Evolutionary conservation across 345 rosid genomes (phyloP), one percentile per base, ranked within the genome.

Genomic region (Barbarea vulgaris): DNA sequence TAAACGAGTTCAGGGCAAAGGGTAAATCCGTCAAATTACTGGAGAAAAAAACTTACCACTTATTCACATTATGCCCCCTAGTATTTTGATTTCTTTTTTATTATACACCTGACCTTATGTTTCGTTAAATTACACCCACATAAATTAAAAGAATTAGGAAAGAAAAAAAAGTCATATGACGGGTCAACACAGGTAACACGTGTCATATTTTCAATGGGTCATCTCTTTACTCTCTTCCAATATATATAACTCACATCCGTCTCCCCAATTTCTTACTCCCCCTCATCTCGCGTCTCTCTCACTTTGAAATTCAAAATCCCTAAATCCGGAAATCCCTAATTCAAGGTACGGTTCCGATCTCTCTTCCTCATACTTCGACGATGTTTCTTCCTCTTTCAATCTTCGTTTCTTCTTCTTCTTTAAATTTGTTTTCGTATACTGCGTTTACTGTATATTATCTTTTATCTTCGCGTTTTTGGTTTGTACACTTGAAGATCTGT

Each of bases 121-220:
- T 48, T 63, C 14, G 1, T 53, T 0, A 2, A 8, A 36, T 21
- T 74, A 4, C 27, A 64, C 36, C 56, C 65, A 19, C 24, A 12
- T n/a, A n/a, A 67, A 34, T 5, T 33, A 5, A 11, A 2, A 21
- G 0, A 21, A 12, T 17, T 57, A 57, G 4, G 39, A 11, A 67
- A 3, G 12, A 21, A 10, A 24, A 30, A 14, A 3, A 37, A 39
- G 61, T 72, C 41, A 6, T 7, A 2, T 4, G 61, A 36, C 61
- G 9, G 9, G 69, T 50, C 60, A 36, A 48, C 6, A n/a, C 4
- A 24, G 22, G 18, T 56, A 54, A 18, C 77, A 82, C 81, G 14
- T 85, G 89, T 81, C 86, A 6, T 0, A 4, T 13, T 62, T 0
- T n/a, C 4, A 83, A 81, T 84, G 83, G 88, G 34, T 80, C 0